Percentiles rank a stretch among this genome's conserved stretches.
Evolutionary conservation across 495 filamentous ascomycete genomes (phyloP).

Genomic region (Trichoderma orchidacearum): DNA sequence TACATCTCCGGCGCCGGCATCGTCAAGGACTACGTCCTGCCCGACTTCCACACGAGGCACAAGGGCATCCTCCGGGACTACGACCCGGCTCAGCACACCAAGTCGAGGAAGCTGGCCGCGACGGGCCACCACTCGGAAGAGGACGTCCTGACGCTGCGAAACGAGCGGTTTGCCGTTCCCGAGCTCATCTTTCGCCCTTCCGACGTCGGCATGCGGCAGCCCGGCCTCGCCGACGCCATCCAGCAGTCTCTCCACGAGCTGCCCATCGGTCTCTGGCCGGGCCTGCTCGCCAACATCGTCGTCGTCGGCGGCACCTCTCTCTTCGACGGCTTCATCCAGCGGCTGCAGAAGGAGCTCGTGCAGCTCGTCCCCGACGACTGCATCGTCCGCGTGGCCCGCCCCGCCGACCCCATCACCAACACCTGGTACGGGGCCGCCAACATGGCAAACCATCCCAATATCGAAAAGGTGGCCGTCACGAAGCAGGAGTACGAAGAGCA

Average conservation of each 20-base stretch:
- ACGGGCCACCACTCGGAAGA: slow-evolving; percentile 50
- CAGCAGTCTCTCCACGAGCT: slow-evolving; percentile 67
- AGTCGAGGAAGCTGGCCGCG: slow-evolving; percentile 42
- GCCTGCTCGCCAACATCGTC: slow-evolving; percentile 73
- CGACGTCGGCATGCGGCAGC: slow-evolving; percentile 79
- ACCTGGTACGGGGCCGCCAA: slow-evolving; percentile 76
- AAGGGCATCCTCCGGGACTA: slow-evolving; percentile 67
- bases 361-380: slow-evolving; percentile 65
- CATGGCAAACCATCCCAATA: slow-evolving; percentile 52
- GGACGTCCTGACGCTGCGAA: slow-evolving; percentile 73
- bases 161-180: slow-evolving; percentile 83
- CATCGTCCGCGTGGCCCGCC: slow-evolving; percentile 54
- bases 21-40: slow-evolving; percentile 83
- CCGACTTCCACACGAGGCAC: slow-evolving; percentile 67
- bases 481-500: slow-evolving; percentile 83
- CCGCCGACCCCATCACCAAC: slow-evolving; percentile 62
- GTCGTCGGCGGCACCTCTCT: slow-evolving; percentile 78
- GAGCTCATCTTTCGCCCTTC: slow-evolving; percentile 78
- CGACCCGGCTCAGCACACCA: slow-evolving; percentile 41
- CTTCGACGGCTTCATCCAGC: slow-evolving; percentile 68
- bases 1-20: slow-evolving; percentile 51
- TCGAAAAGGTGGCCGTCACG: slow-evolving; percentile 56
- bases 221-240: slow-evolving; percentile 67
- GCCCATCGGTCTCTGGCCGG: slow-evolving; percentile 62
- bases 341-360: slow-evolving; percentile 67